Base-by-base conservation (phyloP, 495 filamentous ascomycete species). In the Lineolata rhizophorae region DNA sequence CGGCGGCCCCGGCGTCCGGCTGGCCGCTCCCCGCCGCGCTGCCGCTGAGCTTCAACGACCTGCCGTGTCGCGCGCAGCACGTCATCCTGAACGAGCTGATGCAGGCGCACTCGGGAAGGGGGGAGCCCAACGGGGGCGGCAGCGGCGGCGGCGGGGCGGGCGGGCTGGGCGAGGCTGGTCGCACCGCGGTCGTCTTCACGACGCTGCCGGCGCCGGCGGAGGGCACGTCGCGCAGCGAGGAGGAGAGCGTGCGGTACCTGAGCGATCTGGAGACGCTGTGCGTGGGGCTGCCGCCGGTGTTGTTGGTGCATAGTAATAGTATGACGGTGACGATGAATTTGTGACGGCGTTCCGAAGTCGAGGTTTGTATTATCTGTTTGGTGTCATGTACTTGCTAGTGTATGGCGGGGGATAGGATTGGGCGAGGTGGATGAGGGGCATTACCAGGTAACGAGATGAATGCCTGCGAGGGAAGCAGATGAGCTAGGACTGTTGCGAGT, bases 241-340 rank as follows among this genome's bases (percentile, higher is more conserved):
- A 64, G 33, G 67, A 71, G 2, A 77, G 75, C 47, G 42, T 72
- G 21, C 62, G 62, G 20, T 91, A 83, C 51, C 50, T 91, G 22
- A 67, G 58, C 35, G 77, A 84, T 47, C 56, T 90, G 32, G 77
- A 84, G 45, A 67, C 84, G 24, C 50, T 77, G 34, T 79, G 69
- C 49, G 58, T 71, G 40, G 70, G 60, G 2, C 48, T 70, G 32
- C 72, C 76, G 28, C 74, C 81, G 6, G 62, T 71, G 30, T 46
- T 90, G 35, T 40, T 87, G 39, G 75, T 90, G n/a, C 65, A 87
- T 53, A 81, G 75, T 45, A 90, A 87, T 53, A 82, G 75, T 39
- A 78, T 90, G 74, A 85, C 77, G 10, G 80, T 87, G 31, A 87
- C 81, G 12, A 83, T 82, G 54, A 79, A 76, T 47, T 52, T 84